A percentile compares a stretch with the other conserved stretches of the same genome.
Conservation (phyloP, 1,284 basidiomycete genomes). For the Cystobasidium slooffiae region DNA sequence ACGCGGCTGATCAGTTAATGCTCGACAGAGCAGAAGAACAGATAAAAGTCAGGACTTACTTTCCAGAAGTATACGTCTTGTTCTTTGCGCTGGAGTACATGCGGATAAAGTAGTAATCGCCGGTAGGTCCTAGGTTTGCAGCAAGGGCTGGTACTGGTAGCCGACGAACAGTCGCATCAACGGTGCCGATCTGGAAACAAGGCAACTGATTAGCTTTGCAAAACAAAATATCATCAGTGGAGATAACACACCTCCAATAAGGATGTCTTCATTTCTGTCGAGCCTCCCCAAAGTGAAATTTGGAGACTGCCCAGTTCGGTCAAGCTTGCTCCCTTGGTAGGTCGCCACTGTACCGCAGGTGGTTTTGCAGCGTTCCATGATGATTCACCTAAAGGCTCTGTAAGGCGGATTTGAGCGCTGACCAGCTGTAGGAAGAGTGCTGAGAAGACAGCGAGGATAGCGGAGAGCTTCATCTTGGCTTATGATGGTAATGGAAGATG, state of each 20-base stretch:
- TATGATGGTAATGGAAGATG: neutral
- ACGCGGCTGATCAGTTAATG: neutral
- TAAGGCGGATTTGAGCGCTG: slow-evolving; percentile 25
- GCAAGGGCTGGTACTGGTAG: slow-evolving; percentile 14
- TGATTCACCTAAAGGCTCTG: slow-evolving; percentile 14
- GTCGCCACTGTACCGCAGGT: slow-evolving; percentile 31
- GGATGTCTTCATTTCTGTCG: slow-evolving; percentile 10
- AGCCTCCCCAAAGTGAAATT: slow-evolving; percentile 35
- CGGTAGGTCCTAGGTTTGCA: slow-evolving; percentile 15
- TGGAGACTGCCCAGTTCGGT: slow-evolving; percentile 16
- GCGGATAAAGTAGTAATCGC: slow-evolving; percentile 33
- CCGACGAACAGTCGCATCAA: slow-evolving; percentile 22
- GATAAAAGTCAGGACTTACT: slow-evolving; percentile 13
- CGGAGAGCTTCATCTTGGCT: slow-evolving; percentile 20
- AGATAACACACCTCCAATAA: slow-evolving; percentile 3
- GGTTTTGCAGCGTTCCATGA: slow-evolving; percentile 33
- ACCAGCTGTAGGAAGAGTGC: slow-evolving; percentile 18
- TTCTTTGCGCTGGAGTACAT: slow-evolving; percentile 14
- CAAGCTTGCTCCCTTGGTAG: slow-evolving; percentile 10
- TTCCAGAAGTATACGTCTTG: slow-evolving; percentile 31
- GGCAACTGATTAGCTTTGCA: neutral
- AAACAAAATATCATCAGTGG: neutral
- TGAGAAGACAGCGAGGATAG: slow-evolving; percentile 13
- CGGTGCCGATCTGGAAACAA: slow-evolving; percentile 31
- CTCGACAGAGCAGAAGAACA: neutral